phyloP scores from a whole-genome alignment of 441 rosid species.

The Mallotus japonicus region DNA sequence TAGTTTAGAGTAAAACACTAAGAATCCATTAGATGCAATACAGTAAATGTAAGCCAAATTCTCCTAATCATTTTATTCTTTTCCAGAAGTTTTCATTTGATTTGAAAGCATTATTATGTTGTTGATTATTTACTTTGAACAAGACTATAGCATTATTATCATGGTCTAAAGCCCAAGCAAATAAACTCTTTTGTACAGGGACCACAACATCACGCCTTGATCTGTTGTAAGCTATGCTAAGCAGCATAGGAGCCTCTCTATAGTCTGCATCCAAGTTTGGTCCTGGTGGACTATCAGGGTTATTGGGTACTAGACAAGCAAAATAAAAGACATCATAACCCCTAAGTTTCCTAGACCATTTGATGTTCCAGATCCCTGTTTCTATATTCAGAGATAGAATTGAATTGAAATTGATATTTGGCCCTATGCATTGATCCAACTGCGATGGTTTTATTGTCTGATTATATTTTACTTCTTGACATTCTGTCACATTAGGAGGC shows the following conservation, averaged over 20 bases:
- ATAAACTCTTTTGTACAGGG: slow-evolving; percentile 15
- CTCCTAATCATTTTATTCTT: no score
- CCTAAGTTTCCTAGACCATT: slow-evolving; percentile 34
- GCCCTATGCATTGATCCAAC: no score
- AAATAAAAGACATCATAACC: slow-evolving; percentile 41
- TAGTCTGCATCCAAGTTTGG: slow-evolving; percentile 43
- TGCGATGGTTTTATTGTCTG: slow-evolving; percentile 34
- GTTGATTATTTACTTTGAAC: slow-evolving; percentile 23
- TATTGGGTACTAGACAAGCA: slow-evolving; percentile 32
- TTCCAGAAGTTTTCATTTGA: no score
- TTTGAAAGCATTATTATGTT: no score
- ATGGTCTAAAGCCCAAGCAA: slow-evolving; percentile 37
- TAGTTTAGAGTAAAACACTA: no score
- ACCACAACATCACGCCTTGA: slow-evolving; percentile 33
- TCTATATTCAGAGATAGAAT: slow-evolving; percentile 32
- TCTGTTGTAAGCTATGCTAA: slow-evolving; percentile 22
- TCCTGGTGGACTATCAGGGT: slow-evolving; percentile 38
- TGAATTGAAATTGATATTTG: slow-evolving; percentile 29
- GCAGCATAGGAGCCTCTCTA: slow-evolving; percentile 40
- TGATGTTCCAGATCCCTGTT: slow-evolving; percentile 19
- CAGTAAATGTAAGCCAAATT: no score
- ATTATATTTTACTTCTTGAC: slow-evolving; percentile 42
- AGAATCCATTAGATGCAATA: no score
- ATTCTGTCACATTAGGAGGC: slow-evolving; percentile 28
- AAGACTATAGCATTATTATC: slow-evolving; percentile 27